These are phyloP conservation scores for Boletus sp. DNA, from an alignment of 768 basidiomycete genomes.

Conservation along the genomic window DNA sequence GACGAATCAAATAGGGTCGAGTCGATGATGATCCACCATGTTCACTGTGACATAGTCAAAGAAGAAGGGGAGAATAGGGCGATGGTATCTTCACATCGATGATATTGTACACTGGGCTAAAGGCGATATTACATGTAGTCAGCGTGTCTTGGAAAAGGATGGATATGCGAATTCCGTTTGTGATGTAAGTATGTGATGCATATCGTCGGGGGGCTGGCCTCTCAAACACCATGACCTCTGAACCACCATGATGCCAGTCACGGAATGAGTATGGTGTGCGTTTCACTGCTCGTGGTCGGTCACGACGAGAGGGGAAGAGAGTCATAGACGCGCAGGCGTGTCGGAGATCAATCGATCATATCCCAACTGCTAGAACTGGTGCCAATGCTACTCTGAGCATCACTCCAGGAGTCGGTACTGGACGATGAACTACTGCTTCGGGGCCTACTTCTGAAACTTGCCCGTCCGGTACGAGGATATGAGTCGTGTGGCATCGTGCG, in stretches of 20 bases:
- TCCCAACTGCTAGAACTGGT: conserved; percentile 22
- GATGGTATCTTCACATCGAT: neutral
- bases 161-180: neutral
- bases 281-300: neutral
- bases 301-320: neutral
- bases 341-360: conserved; percentile 15
- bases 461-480: neutral
- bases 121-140: conserved; percentile 2
- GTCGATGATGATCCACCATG: neutral
- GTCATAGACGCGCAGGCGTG: neutral
- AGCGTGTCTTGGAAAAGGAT: neutral
- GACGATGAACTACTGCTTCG: conserved; percentile 16
- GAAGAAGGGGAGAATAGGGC: neutral
- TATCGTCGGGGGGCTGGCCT: neutral
- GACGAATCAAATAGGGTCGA: neutral
- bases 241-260: neutral
- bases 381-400: conserved; percentile 21
- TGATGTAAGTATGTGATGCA: neutral
- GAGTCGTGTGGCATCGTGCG: neutral
- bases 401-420: conserved; percentile 26
- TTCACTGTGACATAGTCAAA: no score
- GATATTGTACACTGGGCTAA: neutral
- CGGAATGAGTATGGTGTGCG: neutral
- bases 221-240: neutral
- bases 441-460: neutral